Evolutionary conservation across 805 yeast genomes (phyloP).

Genomic region (Cyberlindnera amylophila): DNA sequence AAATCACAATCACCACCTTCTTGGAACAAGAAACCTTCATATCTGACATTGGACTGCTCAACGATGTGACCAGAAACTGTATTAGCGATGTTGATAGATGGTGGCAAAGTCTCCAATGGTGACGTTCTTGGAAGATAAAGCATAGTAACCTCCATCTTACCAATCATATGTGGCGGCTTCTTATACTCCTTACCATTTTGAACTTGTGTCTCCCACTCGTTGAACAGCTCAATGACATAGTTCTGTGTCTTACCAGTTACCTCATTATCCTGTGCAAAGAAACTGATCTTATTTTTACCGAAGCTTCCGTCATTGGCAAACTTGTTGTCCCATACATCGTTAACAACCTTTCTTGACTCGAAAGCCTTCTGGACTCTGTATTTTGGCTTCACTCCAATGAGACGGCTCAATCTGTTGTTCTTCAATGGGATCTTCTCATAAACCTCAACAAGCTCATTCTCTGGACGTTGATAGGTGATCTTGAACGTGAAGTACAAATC

Average conservation of each 20-base stretch:
- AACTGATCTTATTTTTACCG: constrained; percentile 69
- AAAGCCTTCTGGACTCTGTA: constrained; percentile 39
- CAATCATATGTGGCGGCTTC: constrained; percentile 55
- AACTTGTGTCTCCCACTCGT: constrained; percentile 69
- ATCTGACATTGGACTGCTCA: constrained; percentile 31
- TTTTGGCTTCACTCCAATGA: constrained; percentile 39
- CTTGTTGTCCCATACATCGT: constrained; percentile 57
- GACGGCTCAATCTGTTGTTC: constrained; percentile 41
- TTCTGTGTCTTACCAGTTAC: constrained; percentile 50
- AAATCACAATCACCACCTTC: constrained; percentile 84
- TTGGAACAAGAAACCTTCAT: constrained; percentile 76
- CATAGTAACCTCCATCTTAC: constrained; percentile 65
- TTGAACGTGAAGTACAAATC: constrained; percentile 73
- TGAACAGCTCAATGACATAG: constrained; percentile 60
- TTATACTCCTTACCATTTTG: constrained; percentile 30
- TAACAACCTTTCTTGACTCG: constrained; percentile 43
- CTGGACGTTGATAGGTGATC: constrained; percentile 46
- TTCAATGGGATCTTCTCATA: constrained; percentile 51
- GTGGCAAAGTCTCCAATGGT: constrained; percentile 60
- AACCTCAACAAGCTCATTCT: constrained; percentile 54
- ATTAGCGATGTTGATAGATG: constrained; percentile 56
- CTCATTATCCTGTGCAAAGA: constrained; percentile 51
- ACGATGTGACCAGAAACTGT: constrained; percentile 37
- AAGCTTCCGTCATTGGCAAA: constrained; percentile 88
- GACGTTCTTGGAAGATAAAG: constrained; percentile 63